Base-by-base conservation (phyloP, 2,329 filamentous ascomycete species). In the Colletotrichum navitas region DNA sequence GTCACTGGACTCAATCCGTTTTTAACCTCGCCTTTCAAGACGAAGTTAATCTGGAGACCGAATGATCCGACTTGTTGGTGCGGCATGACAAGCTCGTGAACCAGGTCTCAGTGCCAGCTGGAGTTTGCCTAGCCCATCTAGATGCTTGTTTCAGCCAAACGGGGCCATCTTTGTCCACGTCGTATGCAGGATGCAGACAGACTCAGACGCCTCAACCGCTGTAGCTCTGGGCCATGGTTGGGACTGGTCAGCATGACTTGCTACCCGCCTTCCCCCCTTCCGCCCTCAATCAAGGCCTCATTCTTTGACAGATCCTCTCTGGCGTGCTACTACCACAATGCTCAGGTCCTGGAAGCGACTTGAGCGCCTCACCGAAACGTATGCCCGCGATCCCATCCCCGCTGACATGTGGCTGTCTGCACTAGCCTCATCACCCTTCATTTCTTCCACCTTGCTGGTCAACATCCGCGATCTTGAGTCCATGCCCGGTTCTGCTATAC, bases 381-480 rank as follows among this genome's bases (percentile, higher is more conserved):
- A 86, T 72, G 81, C 84, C 45, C 76, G 76, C 52, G 72, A 77
- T 4, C 78, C n/a, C n/a, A n/a, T n/a, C 81, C 76, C 83, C 4
- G 71, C 78, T 4, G 80, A 80, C 26, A 63, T 78, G 39, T 80
- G 85, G 63, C 71, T 76, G 2, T 76, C 81, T 0, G 80, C 82
- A 36, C 76, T 87, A 39, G 75, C 77, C 11, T 76, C 78, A n/a
- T 75, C 83, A 10, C 87, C 86, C 10, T 88, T 89, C 76, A 74
- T 87, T 72, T 75, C 78, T 64, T 77, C 85, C 36, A 81, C 80
- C 34, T 83, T 84, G 45, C 84, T 86, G 36, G 84, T 88, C 80
- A 88, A 88, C 79, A 79, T 84, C 62, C 85, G 86, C 61, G 86
- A 89, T 75, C 75, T 87, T 16, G 87, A 86, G 63, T 79, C 82